A percentile compares a stretch with the other conserved stretches of the same genome.
phyloP scores from a whole-genome alignment of 2,329 filamentous ascomycete species.

The Microsporum audouinii region DNA sequence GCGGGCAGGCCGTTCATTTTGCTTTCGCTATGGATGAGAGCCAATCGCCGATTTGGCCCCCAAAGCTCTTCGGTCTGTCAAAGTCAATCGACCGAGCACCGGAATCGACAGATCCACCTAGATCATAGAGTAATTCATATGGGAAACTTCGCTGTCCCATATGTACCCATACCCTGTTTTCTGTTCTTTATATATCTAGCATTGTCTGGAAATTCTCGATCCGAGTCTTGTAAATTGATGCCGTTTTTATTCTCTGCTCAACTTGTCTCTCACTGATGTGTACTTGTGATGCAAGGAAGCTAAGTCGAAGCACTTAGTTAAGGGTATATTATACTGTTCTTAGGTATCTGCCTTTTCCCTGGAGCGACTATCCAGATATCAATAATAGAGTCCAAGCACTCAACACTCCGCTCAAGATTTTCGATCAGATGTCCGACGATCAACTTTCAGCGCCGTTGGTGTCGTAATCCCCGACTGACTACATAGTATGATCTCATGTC shows the following conservation, averaged over 20 bases:
- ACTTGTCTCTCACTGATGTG: neutral
- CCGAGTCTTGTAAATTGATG: neutral
- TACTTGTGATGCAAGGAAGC: neutral
- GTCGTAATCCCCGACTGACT: neutral
- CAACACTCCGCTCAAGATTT: neutral
- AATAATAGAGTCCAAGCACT: too few species aligned
- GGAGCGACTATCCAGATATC: neutral
- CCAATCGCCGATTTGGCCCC: conserved; percentile 1
- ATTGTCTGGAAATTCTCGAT: neutral
- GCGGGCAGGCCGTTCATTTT: neutral
- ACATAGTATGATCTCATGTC: neutral
- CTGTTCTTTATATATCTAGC: neutral
- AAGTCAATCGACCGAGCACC: neutral
- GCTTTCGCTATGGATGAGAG: neutral
- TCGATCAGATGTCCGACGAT: neutral
- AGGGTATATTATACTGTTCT: neutral
- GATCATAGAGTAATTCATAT: neutral
- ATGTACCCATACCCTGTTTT: neutral
- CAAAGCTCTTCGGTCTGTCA: neutral
- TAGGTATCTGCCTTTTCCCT: neutral
- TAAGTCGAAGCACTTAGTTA: neutral
- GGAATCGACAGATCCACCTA: neutral
- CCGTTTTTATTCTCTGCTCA: neutral
- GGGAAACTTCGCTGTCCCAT: neutral
- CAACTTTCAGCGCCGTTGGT: neutral